phyloP scores from a whole-genome alignment of 116 monocot species.

The Dioscorea cayenensis region DNA sequence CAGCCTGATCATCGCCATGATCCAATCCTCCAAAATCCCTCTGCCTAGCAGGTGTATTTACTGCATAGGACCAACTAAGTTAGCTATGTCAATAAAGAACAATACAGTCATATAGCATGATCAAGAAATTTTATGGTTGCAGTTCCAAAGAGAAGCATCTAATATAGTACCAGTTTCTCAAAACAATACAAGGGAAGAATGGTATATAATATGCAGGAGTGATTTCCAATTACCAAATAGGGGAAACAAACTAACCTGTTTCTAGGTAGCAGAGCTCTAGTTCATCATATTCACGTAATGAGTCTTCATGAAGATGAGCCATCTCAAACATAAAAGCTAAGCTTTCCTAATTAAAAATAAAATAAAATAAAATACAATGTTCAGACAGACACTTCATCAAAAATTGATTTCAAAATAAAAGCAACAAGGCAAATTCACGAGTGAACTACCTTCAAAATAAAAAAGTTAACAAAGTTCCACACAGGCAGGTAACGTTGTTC shows the following conservation, averaged over 20 bases:
- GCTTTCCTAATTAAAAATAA: conserved; percentile 66
- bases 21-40: conserved; percentile 96
- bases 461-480: conserved; percentile 97
- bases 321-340: conserved; percentile 99
- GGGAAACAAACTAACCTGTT: conserved; percentile 51
- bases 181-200: too few relatives aligned
- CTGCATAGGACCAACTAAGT: conserved; percentile 26
- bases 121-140: too few relatives aligned
- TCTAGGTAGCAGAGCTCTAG: conserved; percentile 95
- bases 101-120: not conserved
- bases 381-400: not conserved
- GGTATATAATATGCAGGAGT: too few relatives aligned
- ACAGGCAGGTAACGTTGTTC: conserved; percentile 90
- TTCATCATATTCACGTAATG: conserved; percentile 98
- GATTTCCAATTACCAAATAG: not conserved
- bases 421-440: not conserved
- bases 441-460: conserved; percentile 74
- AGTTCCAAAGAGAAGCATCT: too few relatives aligned
- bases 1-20: conserved; percentile 89
- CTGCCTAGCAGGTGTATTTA: conserved; percentile 60
- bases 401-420: not conserved
- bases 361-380: not conserved
- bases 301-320: conserved; percentile 92
- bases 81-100: not conserved
- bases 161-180: too few relatives aligned